These are phyloP conservation scores for Boletus rufocinnamomeus DNA, from an alignment of 768 basidiomycete genomes.

Conservation along the genomic window DNA sequence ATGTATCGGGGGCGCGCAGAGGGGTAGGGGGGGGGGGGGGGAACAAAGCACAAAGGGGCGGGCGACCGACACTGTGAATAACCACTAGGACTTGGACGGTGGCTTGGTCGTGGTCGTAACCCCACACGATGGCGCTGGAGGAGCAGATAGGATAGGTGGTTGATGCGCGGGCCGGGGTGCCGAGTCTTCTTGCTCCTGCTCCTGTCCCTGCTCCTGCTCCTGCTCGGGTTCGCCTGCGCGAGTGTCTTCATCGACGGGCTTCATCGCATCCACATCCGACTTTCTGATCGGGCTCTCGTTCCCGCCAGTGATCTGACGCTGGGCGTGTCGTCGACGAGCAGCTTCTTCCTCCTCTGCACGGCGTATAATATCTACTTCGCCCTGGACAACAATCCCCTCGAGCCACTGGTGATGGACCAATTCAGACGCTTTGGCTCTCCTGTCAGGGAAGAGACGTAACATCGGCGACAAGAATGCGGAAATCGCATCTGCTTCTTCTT, in stretches of 20 bases:
- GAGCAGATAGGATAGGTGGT: slow-evolving; percentile 37
- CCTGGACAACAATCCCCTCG: slow-evolving; percentile 81
- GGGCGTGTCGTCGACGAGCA: slow-evolving; percentile 19
- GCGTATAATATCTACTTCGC: slow-evolving; percentile 82
- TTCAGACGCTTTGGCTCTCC: slow-evolving; percentile 86
- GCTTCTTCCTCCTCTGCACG: slow-evolving; percentile 59
- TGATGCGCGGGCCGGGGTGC: slow-evolving; percentile 21
- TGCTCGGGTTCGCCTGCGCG: slow-evolving; percentile 14
- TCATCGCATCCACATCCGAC: slow-evolving; percentile 61
- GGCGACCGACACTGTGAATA: background rate
- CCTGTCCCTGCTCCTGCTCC: slow-evolving; percentile 14
- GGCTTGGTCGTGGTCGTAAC: slow-evolving; percentile 17
- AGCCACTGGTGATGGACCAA: slow-evolving; percentile 87
- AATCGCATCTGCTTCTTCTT: slow-evolving; percentile 77
- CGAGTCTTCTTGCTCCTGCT: slow-evolving; percentile 1
- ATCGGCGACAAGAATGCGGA: slow-evolving; percentile 84
- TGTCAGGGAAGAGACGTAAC: slow-evolving; percentile 86
- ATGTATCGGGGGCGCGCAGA: background rate
- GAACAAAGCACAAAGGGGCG: background rate
- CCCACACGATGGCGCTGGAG: slow-evolving; percentile 26
- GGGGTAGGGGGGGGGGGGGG: background rate
- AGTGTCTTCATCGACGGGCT: slow-evolving; percentile 63
- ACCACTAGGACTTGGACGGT: slow-evolving; percentile 9
- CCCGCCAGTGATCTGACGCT: slow-evolving; percentile 13
- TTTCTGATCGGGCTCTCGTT: slow-evolving; percentile 14